Evolutionary conservation across 1,284 basidiomycete genomes (phyloP).

Genomic region (Ganoderma sp.): DNA sequence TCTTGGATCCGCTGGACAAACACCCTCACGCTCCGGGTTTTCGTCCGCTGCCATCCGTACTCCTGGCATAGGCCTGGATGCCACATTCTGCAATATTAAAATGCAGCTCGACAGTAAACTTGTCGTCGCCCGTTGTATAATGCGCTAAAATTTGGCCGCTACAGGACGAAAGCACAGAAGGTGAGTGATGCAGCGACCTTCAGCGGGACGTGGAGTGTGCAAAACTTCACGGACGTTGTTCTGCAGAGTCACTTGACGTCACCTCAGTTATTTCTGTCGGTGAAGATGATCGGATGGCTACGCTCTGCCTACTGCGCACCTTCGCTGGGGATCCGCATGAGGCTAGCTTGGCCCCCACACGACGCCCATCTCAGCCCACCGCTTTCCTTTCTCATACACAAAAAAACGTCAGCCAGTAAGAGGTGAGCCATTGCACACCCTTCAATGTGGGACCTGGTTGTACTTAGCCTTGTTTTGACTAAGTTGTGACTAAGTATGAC

Average conservation of each 20-base stretch:
- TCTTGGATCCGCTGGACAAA: neutral
- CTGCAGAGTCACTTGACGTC: slow-evolving; percentile 8
- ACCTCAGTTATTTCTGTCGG: neutral
- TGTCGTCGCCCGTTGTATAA: neutral
- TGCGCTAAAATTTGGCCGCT: neutral
- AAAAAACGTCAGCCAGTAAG: slow-evolving; percentile 5
- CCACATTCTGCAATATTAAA: neutral
- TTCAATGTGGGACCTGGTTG: neutral
- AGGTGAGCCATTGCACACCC: neutral
- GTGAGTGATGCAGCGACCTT: neutral
- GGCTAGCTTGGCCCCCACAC: neutral
- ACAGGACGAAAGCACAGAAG: neutral
- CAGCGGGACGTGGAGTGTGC: neutral
- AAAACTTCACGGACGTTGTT: neutral
- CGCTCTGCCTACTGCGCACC: neutral
- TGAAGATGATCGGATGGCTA: neutral
- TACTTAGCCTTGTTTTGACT: neutral
- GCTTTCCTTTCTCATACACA: neutral
- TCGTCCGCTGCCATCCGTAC: neutral
- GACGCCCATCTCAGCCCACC: slow-evolving; percentile 2
- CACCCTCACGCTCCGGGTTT: neutral
- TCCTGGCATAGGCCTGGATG: neutral
- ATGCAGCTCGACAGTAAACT: neutral
- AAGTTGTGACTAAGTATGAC: neutral
- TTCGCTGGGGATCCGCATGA: neutral